A percentile compares a stretch with the other conserved stretches of the same genome.
phyloP scores from a whole-genome alignment of 2,329 filamentous ascomycete genomes.

The Thelonectria rubi region DNA sequence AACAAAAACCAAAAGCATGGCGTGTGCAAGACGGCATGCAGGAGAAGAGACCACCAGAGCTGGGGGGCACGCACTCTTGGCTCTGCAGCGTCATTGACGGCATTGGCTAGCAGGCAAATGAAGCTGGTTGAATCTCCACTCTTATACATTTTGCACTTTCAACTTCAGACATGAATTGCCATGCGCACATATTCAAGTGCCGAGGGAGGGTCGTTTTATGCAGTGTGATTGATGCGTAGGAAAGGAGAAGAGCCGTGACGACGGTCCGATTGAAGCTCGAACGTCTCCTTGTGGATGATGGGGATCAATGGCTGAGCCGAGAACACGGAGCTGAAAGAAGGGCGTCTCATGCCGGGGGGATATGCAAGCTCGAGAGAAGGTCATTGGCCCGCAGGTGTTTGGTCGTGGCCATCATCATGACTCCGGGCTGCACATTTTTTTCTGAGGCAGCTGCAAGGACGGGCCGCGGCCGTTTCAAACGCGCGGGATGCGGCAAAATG shows the following conservation, averaged over 20 bases:
- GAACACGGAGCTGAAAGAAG: not conserved
- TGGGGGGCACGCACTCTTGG: not conserved
- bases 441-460: not conserved
- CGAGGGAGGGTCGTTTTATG: not conserved
- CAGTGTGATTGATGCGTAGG: not conserved
- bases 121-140: constrained; percentile 4
- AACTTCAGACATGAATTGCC: constrained; percentile 9
- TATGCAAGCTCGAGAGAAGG: not conserved
- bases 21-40: not conserved
- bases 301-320: not conserved
- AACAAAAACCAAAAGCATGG: not conserved
- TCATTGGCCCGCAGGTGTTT: not conserved
- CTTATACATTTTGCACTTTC: constrained; percentile 29
- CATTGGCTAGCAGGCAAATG: not conserved
- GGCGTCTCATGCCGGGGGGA: not conserved
- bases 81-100: not conserved
- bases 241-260: not conserved
- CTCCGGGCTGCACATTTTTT: too few relatives aligned
- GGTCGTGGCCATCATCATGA: not conserved
- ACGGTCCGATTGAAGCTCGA: not conserved
- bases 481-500: too few relatives aligned
- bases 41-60: not conserved
- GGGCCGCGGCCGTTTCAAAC: too few relatives aligned
- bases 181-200: not conserved
- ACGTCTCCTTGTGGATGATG: not conserved